Percentiles rank a stretch among this genome's conserved stretches.
Conservation (phyloP, 2,329 filamentous ascomycete genomes). For the Exserohilum turcica region DNA sequence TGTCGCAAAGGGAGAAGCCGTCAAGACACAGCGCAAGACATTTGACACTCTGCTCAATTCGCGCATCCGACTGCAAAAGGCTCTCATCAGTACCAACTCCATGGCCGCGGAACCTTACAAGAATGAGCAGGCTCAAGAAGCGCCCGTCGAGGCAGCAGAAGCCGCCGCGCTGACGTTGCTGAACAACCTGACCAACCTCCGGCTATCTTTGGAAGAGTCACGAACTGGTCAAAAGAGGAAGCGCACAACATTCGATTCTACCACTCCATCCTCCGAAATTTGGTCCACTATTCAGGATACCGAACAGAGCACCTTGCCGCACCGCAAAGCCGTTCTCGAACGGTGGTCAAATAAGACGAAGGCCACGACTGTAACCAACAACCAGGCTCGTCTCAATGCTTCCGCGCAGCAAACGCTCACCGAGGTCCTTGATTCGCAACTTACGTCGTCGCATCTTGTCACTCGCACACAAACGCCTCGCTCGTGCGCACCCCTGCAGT, state of each 20-base stretch:
- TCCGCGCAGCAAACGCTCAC: slow-evolving; percentile 66
- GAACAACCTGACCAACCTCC: slow-evolving; percentile 76
- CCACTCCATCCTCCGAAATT: slow-evolving; percentile 67
- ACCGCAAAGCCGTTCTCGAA: slow-evolving; percentile 75
- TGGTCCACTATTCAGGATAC: slow-evolving; percentile 73
- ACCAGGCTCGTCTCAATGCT: slow-evolving; percentile 64
- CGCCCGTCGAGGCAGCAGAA: slow-evolving; percentile 75
- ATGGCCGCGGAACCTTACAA: slow-evolving; percentile 32
- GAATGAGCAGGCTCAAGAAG: slow-evolving; percentile 50
- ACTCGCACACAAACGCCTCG: slow-evolving; percentile 72
- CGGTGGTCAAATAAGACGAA: slow-evolving; percentile 89
- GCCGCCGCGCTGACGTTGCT: slow-evolving; percentile 83
- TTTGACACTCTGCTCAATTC: slow-evolving; percentile 90
- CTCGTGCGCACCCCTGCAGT: slow-evolving; percentile 76
- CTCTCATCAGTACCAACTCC: slow-evolving; percentile 80
- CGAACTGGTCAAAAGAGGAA: slow-evolving; percentile 66
- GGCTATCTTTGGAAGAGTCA: slow-evolving; percentile 62
- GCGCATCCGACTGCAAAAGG: slow-evolving; percentile 91
- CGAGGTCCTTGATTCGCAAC: slow-evolving; percentile 70
- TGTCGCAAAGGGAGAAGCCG: slow-evolving; percentile 80
- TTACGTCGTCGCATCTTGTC: slow-evolving; percentile 70
- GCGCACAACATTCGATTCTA: slow-evolving; percentile 54
- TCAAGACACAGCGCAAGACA: slow-evolving; percentile 81
- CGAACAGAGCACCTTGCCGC: slow-evolving; percentile 64
- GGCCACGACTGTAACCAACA: slow-evolving; percentile 59